Evolutionary conservation across 2,329 filamentous ascomycete species (phyloP).

Genomic region (Nakataea oryzae): DNA sequence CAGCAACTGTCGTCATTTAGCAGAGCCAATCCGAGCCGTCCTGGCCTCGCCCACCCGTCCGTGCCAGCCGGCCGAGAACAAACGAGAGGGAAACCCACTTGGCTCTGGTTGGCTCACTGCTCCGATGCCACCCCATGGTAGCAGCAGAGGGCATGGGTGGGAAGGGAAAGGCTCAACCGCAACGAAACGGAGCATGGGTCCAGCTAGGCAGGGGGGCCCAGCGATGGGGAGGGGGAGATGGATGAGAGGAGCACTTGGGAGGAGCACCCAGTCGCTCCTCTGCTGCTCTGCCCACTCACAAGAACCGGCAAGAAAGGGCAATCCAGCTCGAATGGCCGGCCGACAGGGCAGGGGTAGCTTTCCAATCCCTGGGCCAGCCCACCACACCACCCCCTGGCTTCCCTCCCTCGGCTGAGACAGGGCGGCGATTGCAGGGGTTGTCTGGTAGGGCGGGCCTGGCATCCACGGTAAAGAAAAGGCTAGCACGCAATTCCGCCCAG

Average conservation of each 20-base stretch:
- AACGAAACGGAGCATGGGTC: no score
- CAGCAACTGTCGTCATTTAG: background rate
- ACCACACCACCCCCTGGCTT: background rate
- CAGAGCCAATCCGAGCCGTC: no score
- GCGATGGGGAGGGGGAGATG: no score
- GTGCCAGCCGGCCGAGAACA: no score
- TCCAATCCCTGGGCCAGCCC: background rate
- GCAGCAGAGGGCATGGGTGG: no score
- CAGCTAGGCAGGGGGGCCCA: no score
- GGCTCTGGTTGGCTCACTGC: background rate
- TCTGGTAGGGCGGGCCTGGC: background rate
- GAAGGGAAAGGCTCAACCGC: background rate
- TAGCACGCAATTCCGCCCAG: constrained; percentile 2
- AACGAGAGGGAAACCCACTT: background rate
- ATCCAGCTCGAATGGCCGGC: background rate
- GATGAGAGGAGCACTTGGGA: no score
- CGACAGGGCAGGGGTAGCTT: background rate
- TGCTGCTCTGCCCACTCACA: background rate
- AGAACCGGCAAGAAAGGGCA: background rate
- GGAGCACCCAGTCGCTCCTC: background rate
- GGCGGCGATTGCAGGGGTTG: background rate
- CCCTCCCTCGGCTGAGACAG: constrained; percentile 1
- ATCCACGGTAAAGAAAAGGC: background rate
- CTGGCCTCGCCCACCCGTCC: no score
- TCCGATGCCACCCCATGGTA: background rate